Conservation (phyloP, 129 eudicot species). For the Flaveria linearis region DNA sequence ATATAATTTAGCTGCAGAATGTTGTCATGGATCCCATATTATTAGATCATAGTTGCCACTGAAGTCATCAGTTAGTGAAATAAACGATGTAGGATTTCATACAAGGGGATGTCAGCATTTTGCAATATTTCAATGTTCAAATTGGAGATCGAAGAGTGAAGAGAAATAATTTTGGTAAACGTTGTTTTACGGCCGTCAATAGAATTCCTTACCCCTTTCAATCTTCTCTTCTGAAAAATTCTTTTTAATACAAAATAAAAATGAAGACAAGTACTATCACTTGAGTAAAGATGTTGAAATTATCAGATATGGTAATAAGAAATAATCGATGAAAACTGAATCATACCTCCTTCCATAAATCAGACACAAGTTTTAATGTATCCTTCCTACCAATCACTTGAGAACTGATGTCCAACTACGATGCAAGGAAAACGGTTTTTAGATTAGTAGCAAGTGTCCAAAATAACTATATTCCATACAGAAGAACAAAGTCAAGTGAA, state of each 20-base stretch:
- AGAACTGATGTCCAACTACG: slow-evolving; percentile 77
- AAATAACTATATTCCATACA: not conserved
- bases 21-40: slow-evolving; percentile 87
- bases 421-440: slow-evolving; percentile 21
- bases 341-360: slow-evolving; percentile 89
- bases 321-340: not conserved
- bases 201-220: slow-evolving; percentile 55
- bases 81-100: slow-evolving; percentile 20
- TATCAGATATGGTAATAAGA: slow-evolving; percentile 4
- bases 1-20: slow-evolving; percentile 70
- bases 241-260: slow-evolving; percentile 35
- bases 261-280: not conserved
- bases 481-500: slow-evolving; percentile 20
- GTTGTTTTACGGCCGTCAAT: slow-evolving; percentile 34
- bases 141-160: slow-evolving; percentile 72
- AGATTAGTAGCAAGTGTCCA: slow-evolving; percentile 5
- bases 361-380: slow-evolving; percentile 72
- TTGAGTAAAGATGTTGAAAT: not conserved
- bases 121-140: slow-evolving; percentile 48
- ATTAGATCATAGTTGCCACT: slow-evolving; percentile 67
- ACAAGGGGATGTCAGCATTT: not conserved
- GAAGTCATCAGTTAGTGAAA: slow-evolving; percentile 32
- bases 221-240: slow-evolving; percentile 74
- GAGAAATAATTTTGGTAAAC: slow-evolving; percentile 50
- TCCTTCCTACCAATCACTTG: slow-evolving; percentile 95